Percentiles rank a stretch among this genome's conserved stretches.
phyloP scores from a whole-genome alignment of 805 yeast species.

The Peterozyma xylosa region DNA sequence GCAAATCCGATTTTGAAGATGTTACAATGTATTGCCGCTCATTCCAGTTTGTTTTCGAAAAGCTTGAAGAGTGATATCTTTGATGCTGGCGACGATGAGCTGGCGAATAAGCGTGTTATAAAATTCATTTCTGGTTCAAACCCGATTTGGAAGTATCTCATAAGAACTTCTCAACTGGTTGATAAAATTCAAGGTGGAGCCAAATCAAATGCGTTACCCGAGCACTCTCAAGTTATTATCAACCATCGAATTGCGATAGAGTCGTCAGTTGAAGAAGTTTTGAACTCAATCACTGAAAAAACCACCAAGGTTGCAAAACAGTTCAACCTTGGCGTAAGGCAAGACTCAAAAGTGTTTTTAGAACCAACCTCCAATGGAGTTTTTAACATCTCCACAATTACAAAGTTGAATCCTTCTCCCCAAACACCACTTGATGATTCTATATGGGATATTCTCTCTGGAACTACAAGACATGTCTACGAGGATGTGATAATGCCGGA shows the following conservation, averaged over 20 bases:
- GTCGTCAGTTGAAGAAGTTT: conserved; percentile 29
- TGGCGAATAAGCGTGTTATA: conserved; percentile 27
- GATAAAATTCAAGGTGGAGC: conserved; percentile 67
- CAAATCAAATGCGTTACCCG: conserved; percentile 74
- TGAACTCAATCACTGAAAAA: too few species aligned
- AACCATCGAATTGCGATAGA: conserved; percentile 64
- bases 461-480: conserved; percentile 48
- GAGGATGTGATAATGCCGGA: conserved; percentile 33
- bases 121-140: conserved; percentile 17
- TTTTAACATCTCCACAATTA: conserved; percentile 26
- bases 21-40: conserved; percentile 57
- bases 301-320: too few species aligned
- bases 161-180: conserved; percentile 60
- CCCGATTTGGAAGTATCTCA: conserved; percentile 24
- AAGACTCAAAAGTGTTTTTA: conserved; percentile 17
- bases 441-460: conserved; percentile 37
- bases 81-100: conserved; percentile 25
- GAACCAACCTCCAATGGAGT: conserved; percentile 29
- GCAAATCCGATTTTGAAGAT: conserved; percentile 55
- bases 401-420: conserved; percentile 31
- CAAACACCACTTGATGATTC: conserved; percentile 26
- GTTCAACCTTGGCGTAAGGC: background rate
- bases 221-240: conserved; percentile 40
- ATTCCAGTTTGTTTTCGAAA: conserved; percentile 24
- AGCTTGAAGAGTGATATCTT: conserved; percentile 22